Base-by-base conservation (phyloP, 306 rosid species). In the Styphnolobium japonicum region DNA sequence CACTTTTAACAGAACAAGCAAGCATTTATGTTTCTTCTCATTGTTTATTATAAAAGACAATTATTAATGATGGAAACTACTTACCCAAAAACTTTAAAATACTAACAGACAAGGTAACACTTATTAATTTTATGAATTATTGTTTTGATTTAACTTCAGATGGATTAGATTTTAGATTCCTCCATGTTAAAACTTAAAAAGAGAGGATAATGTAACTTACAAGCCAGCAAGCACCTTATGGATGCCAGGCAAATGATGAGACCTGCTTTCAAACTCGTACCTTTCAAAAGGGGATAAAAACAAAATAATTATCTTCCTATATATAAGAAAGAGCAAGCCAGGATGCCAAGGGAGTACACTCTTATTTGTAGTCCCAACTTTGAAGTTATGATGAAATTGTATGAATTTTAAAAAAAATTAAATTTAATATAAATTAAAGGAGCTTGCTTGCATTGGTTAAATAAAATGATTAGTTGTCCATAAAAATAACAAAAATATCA, bases 41-140 rank as follows among this genome's bases (percentile, higher is more conserved):
- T 33, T 16, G 27, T 56, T 68, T 46, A 69, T 69, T 10, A 79
- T 9, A 33, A 33, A 37, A 58, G 78, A 58, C 55, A 71, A 62
- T 62, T 27, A 6, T 39, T 67, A 14, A 72, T 63, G 37, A 80
- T 71, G 19, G 25, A 15, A 18, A 6, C 52, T 16, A 56, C 53
- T 68, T 46, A 33, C 10, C 19, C 53, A 39, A 10, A 7, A 9
- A 37, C 73, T 43, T 49, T 60, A 5, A 71, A 19, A 9, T 36
- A 27, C 74, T 72, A 52, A 7, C 7, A 52, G 18, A 73, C 80
- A 81, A 65, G 37, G 25, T 3, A 36, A 22, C 80, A 42, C 51
- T 73, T 29, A 42, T 77, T 22, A 16, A 39, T 55, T 31, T 62
- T 75, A 19, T 48, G 19, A 62, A 11, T 45, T 10, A 25, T 42